Percentiles rank a stretch among this genome's conserved stretches.
Evolutionary conservation across 352 stramenopile genomes (phyloP).

Genomic region (Phytophthora pluvialis): DNA sequence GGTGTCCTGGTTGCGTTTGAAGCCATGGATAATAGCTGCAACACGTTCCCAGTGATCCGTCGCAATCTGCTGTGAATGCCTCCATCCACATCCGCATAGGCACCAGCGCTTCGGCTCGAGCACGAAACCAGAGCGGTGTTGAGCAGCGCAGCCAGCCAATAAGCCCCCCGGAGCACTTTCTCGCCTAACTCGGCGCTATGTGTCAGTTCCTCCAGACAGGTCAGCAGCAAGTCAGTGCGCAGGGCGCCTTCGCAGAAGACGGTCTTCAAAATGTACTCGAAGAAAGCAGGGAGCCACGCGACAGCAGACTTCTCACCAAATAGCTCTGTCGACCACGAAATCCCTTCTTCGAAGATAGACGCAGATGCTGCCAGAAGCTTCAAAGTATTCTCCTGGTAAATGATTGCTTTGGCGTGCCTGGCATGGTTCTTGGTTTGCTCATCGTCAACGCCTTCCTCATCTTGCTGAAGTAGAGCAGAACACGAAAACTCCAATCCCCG

Average conservation of each 20-base stretch:
- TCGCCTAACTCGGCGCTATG: background rate
- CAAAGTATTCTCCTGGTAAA: slow-evolving; percentile 42
- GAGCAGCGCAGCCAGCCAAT: slow-evolving; percentile 47
- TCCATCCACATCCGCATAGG: slow-evolving; percentile 6
- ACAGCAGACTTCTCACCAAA: slow-evolving; percentile 33
- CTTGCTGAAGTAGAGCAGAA: slow-evolving; percentile 20
- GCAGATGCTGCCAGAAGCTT: slow-evolving; percentile 27
- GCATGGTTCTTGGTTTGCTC: slow-evolving; percentile 15
- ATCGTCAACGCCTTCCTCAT: slow-evolving; percentile 16
- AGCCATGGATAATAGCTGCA: slow-evolving; percentile 18
- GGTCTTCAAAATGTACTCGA: slow-evolving; percentile 41
- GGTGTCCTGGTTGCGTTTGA: background rate
- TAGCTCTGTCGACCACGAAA: slow-evolving; percentile 33
- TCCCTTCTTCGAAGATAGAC: slow-evolving; percentile 24
- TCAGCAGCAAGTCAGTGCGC: slow-evolving; percentile 27
- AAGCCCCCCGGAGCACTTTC: slow-evolving; percentile 34
- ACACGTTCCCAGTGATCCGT: slow-evolving; percentile 13
- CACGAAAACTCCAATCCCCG: slow-evolving; percentile 38
- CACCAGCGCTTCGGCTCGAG: slow-evolving; percentile 25
- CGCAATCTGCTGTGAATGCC: slow-evolving; percentile 13
- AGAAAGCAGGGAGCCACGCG: slow-evolving; percentile 44
- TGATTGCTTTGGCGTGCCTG: slow-evolving; percentile 32
- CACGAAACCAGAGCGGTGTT: slow-evolving; percentile 47
- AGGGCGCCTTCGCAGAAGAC: slow-evolving; percentile 24
- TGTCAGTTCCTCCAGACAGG: slow-evolving; percentile 24